Percentiles rank a stretch among this genome's conserved stretches.
Evolutionary conservation across 2,329 filamentous ascomycete genomes (phyloP).

Genomic region (Ophiocordyceps sinensis): DNA sequence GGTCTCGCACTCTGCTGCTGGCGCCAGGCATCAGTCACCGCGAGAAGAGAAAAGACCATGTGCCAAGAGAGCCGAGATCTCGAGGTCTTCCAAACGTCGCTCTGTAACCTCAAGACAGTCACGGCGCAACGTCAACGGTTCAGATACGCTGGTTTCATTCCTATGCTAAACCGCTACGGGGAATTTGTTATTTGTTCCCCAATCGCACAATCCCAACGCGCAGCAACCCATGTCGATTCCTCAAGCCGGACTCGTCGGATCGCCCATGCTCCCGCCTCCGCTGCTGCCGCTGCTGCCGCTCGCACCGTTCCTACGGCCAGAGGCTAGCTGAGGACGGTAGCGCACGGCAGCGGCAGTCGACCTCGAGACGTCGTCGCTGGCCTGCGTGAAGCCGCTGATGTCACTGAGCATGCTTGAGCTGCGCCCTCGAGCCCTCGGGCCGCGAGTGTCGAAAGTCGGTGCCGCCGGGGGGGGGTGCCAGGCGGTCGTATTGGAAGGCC

Average conservation of each 20-base stretch:
- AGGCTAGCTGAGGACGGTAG: constrained; percentile 1
- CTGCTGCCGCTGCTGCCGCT: constrained; percentile 30
- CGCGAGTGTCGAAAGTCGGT: constrained; percentile 18
- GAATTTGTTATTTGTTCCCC: neutral
- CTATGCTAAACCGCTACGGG: neutral
- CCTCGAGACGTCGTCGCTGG: constrained; percentile 33
- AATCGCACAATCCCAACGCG: neutral
- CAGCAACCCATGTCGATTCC: neutral
- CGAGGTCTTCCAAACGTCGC: neutral
- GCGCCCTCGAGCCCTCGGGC: constrained; percentile 34
- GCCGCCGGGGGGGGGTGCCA: constrained; percentile 24
- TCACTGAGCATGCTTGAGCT: constrained; percentile 55
- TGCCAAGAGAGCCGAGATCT: too few species aligned
- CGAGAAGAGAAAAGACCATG: too few species aligned
- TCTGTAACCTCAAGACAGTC: neutral
- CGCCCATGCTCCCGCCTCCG: constrained; percentile 33
- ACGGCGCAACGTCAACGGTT: neutral
- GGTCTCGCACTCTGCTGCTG: too few species aligned
- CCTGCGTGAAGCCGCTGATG: constrained; percentile 52
- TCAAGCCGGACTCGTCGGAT: constrained; percentile 34
- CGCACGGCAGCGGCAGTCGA: constrained; percentile 7
- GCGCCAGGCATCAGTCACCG: too few species aligned
- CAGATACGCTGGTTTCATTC: neutral
- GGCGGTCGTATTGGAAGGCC: constrained; percentile 16
- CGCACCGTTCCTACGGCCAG: constrained; percentile 8